Evolutionary conservation across 164 flowering plant species (phyloP).

Genomic region (Magnolia sinica): DNA sequence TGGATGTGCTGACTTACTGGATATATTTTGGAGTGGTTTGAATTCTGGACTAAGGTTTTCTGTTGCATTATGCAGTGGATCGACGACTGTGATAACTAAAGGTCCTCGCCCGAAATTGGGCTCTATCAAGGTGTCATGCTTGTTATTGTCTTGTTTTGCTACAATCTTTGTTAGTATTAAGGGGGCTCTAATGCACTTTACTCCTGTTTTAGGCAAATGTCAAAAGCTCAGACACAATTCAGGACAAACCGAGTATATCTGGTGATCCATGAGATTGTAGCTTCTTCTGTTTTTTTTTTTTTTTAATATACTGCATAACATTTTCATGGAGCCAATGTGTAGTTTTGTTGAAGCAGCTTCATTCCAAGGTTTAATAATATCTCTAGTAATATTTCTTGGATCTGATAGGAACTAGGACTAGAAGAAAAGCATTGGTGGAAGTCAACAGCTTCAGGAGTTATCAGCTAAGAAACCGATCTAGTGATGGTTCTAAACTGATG

Average conservation of each 20-base stretch:
- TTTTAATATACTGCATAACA: neutral
- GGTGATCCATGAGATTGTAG: neutral
- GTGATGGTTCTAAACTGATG: constrained; percentile 36
- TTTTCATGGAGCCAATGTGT: neutral
- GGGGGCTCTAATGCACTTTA: neutral
- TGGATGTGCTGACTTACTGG: neutral
- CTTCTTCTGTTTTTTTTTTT: neutral
- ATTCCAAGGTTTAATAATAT: neutral
- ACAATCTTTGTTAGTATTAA: neutral
- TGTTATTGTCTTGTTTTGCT: neutral
- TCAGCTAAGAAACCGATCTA: constrained; percentile 34
- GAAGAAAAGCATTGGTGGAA: constrained; percentile 27
- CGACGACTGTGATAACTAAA: neutral
- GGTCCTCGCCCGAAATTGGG: neutral
- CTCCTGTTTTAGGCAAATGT: constrained; percentile 4
- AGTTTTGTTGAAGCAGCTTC: neutral
- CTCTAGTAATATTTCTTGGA: constrained; percentile 6
- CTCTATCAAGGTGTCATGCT: neutral
- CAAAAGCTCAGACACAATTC: neutral
- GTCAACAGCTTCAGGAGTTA: constrained; percentile 28
- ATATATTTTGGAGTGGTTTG: neutral
- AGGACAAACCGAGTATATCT: neutral
- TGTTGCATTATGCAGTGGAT: constrained; percentile 3
- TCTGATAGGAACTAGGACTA: constrained; percentile 39
- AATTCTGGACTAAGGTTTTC: neutral